Percentiles rank a stretch among this genome's conserved stretches.
phyloP scores from a whole-genome alignment of 441 rosid species.

The Erodium chrysanthum region DNA sequence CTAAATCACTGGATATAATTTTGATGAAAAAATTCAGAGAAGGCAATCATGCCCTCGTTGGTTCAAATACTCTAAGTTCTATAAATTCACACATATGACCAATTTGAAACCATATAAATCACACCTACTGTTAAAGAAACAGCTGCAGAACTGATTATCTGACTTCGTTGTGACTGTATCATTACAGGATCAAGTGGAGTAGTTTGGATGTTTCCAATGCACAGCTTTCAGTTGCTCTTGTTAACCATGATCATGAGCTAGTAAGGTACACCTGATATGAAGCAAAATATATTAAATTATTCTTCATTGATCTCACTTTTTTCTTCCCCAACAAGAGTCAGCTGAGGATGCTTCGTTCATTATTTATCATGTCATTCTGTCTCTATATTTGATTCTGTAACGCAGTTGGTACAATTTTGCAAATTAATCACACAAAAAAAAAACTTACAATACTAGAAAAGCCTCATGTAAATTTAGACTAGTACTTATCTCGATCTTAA shows the following conservation, averaged over 20 bases:
- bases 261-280: conserved; percentile 8
- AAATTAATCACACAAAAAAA: background rate
- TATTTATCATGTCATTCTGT: background rate
- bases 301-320: conserved; percentile 4
- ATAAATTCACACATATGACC: too few relatives aligned
- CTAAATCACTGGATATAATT: background rate
- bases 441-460: background rate
- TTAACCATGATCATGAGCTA: conserved; percentile 1
- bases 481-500: background rate
- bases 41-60: background rate
- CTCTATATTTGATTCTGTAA: background rate
- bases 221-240: background rate
- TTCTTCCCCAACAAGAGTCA: background rate
- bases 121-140: background rate
- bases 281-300: conserved; percentile 1
- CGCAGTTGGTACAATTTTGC: background rate
- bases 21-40: background rate
- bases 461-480: background rate
- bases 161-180: background rate
- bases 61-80: background rate
- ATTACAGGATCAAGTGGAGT: conserved; percentile 14
- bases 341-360: too few relatives aligned
- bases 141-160: background rate
- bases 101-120: too few relatives aligned
- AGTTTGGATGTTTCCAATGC: conserved; percentile 4